phyloP scores from a whole-genome alignment of 495 filamentous ascomycete species.

The Aspergillus heteromorphus region DNA sequence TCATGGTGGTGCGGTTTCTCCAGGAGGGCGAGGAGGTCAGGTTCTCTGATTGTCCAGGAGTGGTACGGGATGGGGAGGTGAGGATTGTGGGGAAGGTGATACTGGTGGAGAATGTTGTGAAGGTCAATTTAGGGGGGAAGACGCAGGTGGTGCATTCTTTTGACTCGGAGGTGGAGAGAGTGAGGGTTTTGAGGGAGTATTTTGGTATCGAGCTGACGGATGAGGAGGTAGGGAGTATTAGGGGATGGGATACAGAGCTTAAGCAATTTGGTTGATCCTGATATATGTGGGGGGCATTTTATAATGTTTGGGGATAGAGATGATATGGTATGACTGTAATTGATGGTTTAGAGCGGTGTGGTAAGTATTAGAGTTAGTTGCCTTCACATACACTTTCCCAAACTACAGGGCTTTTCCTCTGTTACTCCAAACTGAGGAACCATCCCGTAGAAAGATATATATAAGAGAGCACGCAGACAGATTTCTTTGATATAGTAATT shows the following conservation, averaged over 20 bases:
- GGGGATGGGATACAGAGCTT: not conserved
- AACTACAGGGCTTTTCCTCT: no score
- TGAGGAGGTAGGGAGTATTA: not conserved
- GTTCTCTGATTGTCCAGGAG: not conserved
- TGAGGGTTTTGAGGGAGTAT: slow-evolving; percentile 12
- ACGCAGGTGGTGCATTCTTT: slow-evolving; percentile 47
- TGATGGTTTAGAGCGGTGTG: no score
- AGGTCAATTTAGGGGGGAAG: slow-evolving; percentile 53
- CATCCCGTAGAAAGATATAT: no score
- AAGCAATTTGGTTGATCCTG: no score
- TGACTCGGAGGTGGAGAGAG: slow-evolving; percentile 46
- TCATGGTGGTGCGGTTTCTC: slow-evolving; percentile 55
- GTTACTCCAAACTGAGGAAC: no score
- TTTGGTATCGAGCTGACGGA: slow-evolving; percentile 2
- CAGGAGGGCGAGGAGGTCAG: slow-evolving; percentile 26
- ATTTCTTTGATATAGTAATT: no score
- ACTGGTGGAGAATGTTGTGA: slow-evolving; percentile 50
- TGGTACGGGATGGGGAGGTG: slow-evolving; percentile 5
- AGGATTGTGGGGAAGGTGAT: slow-evolving; percentile 55
- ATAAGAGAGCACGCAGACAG: no score
- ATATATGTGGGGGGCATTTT: no score
- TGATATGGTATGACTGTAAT: no score
- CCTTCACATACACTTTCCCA: no score
- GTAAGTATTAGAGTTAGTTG: no score
- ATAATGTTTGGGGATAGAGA: no score